phyloP scores from a whole-genome alignment of 73 alveolate species.

The Paramecium bursaria region DNA sequence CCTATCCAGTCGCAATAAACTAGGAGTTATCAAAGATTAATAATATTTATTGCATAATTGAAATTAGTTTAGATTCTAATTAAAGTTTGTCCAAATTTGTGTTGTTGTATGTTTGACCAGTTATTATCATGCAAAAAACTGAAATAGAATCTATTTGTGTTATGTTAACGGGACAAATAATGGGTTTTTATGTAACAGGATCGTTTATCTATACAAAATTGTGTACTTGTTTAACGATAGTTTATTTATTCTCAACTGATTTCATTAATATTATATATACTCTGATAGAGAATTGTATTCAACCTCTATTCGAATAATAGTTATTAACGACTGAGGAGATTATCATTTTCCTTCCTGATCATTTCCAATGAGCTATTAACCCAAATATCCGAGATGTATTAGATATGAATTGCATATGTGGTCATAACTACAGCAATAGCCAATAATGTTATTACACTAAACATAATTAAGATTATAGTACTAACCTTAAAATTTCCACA shows the following conservation, averaged over 20 bases:
- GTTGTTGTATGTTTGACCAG: not conserved
- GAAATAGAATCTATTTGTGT: not conserved
- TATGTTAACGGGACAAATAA: slow-evolving; percentile 1
- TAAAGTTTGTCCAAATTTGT: not conserved
- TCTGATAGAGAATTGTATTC: slow-evolving; percentile 13
- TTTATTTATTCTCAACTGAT: not conserved
- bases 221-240: not conserved
- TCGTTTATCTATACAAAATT: not conserved
- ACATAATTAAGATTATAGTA: slow-evolving; percentile 4
- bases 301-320: not conserved
- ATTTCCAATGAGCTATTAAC: not conserved
- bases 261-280: not conserved
- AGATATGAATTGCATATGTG: not conserved
- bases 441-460: not conserved
- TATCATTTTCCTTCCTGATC: not conserved
- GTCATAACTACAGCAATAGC: not conserved
- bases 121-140: slow-evolving; percentile 10
- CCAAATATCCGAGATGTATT: not conserved
- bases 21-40: not conserved
- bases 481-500: slow-evolving; percentile 8
- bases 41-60: slow-evolving; percentile 8
- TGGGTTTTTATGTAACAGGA: not conserved
- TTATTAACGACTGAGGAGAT: not conserved
- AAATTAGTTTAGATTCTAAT: not conserved
- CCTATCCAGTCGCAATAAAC: slow-evolving; percentile 8